A percentile compares a stretch with the other conserved stretches of the same genome.
phyloP scores from a whole-genome alignment of 1,139 yeast species.

The Yamadazyma pseudoaaseri region DNA sequence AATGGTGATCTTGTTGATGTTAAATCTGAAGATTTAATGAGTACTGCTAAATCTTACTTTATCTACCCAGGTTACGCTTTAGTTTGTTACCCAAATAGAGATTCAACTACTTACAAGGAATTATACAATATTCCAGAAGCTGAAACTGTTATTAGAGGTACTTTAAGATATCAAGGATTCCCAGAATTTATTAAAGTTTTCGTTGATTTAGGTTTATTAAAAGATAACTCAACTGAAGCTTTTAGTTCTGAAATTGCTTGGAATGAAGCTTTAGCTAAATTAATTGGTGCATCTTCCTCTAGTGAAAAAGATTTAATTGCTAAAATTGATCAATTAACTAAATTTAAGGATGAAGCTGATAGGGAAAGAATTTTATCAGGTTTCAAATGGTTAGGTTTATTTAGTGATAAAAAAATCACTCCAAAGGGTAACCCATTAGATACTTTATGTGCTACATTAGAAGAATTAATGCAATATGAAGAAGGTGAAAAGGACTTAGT shows the following conservation, averaged over 20 bases:
- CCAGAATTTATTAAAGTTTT: slow-evolving; percentile 95
- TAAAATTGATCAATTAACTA: slow-evolving; percentile 74
- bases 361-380: slow-evolving; percentile 86
- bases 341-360: slow-evolving; percentile 78
- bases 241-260: slow-evolving; percentile 66
- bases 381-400: slow-evolving; percentile 90
- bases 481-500: slow-evolving; percentile 95
- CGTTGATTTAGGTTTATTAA: slow-evolving; percentile 90
- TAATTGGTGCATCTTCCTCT: slow-evolving; percentile 71
- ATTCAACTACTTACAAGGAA: slow-evolving; percentile 90
- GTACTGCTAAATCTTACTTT: slow-evolving; percentile 90
- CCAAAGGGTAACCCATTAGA: slow-evolving; percentile 96
- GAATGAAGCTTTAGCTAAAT: slow-evolving; percentile 82
- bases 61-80: slow-evolving; percentile 95
- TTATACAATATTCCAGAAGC: slow-evolving; percentile 96
- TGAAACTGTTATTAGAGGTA: slow-evolving; percentile 94
- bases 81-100: slow-evolving; percentile 97
- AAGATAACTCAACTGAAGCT: slow-evolving; percentile 64
- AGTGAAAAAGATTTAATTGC: slow-evolving; percentile 71
- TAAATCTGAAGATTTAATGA: slow-evolving; percentile 90
- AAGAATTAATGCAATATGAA: slow-evolving; percentile 93
- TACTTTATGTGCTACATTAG: slow-evolving; percentile 94
- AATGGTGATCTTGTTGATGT: slow-evolving; percentile 81
- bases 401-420: slow-evolving; percentile 70
- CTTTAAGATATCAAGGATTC: slow-evolving; percentile 97